These are phyloP conservation scores for Pythium periplocum DNA, from an alignment of 352 stramenopile genomes.

Conservation along the genomic window DNA sequence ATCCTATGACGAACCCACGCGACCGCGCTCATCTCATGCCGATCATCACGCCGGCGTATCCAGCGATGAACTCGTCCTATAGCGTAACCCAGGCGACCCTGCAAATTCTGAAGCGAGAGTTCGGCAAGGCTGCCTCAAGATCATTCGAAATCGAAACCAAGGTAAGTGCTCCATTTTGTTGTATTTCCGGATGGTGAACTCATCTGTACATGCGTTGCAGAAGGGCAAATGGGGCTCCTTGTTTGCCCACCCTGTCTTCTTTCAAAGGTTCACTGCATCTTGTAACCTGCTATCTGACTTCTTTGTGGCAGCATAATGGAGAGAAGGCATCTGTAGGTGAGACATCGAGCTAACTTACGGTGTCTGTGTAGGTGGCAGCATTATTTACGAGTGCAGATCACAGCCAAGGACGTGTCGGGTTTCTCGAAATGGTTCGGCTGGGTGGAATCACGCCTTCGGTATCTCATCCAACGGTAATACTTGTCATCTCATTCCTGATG, in stretches of 20 bases:
- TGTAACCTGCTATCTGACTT: constrained; percentile 2
- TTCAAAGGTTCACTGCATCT: constrained; percentile 52
- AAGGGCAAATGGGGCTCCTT: constrained; percentile 77
- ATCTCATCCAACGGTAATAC: constrained; percentile 70
- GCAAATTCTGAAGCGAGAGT: constrained; percentile 88
- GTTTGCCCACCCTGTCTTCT: constrained; percentile 63
- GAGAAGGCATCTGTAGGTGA: too few species aligned
- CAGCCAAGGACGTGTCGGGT: constrained; percentile 34
- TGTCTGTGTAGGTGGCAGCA: constrained; percentile 52
- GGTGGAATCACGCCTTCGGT: constrained; percentile 80
- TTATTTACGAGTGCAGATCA: constrained; percentile 78
- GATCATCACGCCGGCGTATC: constrained; percentile 98
- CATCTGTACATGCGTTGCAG: constrained; percentile 15
- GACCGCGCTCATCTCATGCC: constrained; percentile 96
- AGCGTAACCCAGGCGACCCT: constrained; percentile 93
- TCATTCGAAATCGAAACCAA: constrained; percentile 82
- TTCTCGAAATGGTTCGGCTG: constrained; percentile 83
- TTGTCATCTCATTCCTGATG: neutral
- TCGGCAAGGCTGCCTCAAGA: constrained; percentile 53
- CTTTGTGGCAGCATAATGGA: too few species aligned
- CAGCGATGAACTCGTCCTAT: constrained; percentile 97
- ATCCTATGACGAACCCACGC: constrained; percentile 73
- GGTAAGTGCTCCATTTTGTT: constrained; percentile 23
- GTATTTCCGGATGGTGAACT: neutral
- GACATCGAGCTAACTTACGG: neutral